Percentiles rank a stretch among this genome's conserved stretches.
These are phyloP conservation scores for Ceratopteris richardii DNA, from an alignment of 75 land plant genomes.

Conservation along the genomic window DNA sequence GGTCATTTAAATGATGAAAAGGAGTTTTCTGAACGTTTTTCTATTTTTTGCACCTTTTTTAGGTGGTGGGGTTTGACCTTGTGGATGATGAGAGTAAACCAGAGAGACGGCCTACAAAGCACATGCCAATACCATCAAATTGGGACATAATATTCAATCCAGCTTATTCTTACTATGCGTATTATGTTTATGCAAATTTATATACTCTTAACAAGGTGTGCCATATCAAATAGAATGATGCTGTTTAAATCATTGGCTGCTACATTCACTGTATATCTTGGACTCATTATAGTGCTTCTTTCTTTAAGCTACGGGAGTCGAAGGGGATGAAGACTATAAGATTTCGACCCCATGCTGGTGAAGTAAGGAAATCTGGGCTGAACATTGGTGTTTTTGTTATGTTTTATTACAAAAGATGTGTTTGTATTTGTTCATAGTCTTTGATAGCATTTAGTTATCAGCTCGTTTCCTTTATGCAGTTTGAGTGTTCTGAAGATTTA, in stretches of 20 bases:
- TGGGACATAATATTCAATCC: constrained; percentile 94
- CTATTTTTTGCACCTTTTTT: too few relatives aligned
- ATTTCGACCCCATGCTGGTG: constrained; percentile 95
- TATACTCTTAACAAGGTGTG: constrained; percentile 87
- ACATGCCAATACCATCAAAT: constrained; percentile 93
- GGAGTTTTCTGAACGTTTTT: too few relatives aligned
- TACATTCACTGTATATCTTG: background rate
- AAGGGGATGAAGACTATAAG: constrained; percentile 90
- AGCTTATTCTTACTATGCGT: constrained; percentile 94
- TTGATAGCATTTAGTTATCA: too few relatives aligned
- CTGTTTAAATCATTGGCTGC: background rate
- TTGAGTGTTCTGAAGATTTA: too few relatives aligned
- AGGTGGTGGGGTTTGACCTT: constrained; percentile 99
- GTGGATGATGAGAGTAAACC: constrained; percentile 99
- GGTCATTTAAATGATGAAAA: too few relatives aligned
- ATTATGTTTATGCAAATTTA: constrained; percentile 93
- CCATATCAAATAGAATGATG: background rate
- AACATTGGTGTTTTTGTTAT: too few relatives aligned
- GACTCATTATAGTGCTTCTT: too few relatives aligned
- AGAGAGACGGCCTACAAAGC: constrained; percentile 97
- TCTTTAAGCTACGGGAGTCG: constrained; percentile 88
- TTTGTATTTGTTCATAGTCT: too few relatives aligned
- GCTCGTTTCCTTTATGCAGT: too few relatives aligned
- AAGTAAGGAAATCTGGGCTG: constrained; percentile 54
- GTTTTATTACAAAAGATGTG: too few relatives aligned